These are phyloP conservation scores for Malassezia nana DNA, from an alignment of 1,284 basidiomycete genomes.

Conservation along the genomic window DNA sequence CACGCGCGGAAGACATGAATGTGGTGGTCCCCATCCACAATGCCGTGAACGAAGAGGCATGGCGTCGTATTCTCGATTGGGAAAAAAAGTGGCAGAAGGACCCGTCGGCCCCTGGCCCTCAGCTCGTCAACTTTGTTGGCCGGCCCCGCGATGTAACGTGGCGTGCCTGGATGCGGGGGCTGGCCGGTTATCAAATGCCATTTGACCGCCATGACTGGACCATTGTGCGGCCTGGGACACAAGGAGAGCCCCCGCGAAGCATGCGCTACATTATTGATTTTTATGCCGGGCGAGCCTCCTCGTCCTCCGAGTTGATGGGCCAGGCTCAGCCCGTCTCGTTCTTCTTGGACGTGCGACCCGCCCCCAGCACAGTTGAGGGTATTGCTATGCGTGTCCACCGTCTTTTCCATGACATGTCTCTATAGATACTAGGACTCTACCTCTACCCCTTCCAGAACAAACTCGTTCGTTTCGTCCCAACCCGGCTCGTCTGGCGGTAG, in stretches of 20 bases:
- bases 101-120: slow-evolving; percentile 53
- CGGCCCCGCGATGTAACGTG: slow-evolving; percentile 55
- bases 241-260: slow-evolving; percentile 42
- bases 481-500: neutral
- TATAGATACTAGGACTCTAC: neutral
- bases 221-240: slow-evolving; percentile 75
- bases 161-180: slow-evolving; percentile 68
- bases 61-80: slow-evolving; percentile 82
- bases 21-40: slow-evolving; percentile 97
- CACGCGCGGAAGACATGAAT: slow-evolving; percentile 70
- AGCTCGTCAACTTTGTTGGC: slow-evolving; percentile 69
- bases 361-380: slow-evolving; percentile 81
- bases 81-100: slow-evolving; percentile 52
- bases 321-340: slow-evolving; percentile 55
- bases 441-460: neutral
- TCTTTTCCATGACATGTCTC: slow-evolving; percentile 1
- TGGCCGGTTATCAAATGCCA: slow-evolving; percentile 85
- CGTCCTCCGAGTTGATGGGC: slow-evolving; percentile 22
- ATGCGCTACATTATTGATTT: slow-evolving; percentile 97
- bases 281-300: slow-evolving; percentile 65
- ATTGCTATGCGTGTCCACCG: slow-evolving; percentile 58
- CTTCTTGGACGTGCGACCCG: slow-evolving; percentile 86
- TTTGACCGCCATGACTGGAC: slow-evolving; percentile 98
- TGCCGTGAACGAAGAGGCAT: slow-evolving; percentile 94
- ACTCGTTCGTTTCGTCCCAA: neutral